Base-by-base conservation (phyloP, 2,329 filamentous ascomycete species). In the Colletotrichum chrysophilum region DNA sequence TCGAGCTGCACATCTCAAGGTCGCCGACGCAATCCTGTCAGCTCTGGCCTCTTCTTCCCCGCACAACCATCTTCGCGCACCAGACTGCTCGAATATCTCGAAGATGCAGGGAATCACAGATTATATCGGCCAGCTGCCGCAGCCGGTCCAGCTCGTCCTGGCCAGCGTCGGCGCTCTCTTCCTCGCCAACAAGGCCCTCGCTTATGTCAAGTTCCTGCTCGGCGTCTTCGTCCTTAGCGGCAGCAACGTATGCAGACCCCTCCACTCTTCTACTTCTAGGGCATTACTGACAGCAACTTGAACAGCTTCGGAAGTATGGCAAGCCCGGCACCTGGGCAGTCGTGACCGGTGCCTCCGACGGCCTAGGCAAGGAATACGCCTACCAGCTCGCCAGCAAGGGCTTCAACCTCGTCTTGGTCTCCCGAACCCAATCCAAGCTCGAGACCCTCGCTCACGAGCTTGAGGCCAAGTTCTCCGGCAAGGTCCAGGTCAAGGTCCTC, bases 301-400 rank as follows among this genome's bases (percentile, higher is more conserved):
- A 30, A 13, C 75, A 98, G 96, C 93, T 99, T 74, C 93, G 93
- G 80, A 95, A 94, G 79, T 98, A 98, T 87, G 97, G 96, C 79
- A 94, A 94, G 80, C 95, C 95, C 81, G 96, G 96, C 77, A 96
- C 94, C 74, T 99, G 96, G 96, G 97, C 95, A 36, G 92, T 99
- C 71, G 91, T 99, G 55, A 99, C 97, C 30, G 97, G 97, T 78
- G 97, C 96, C 67, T 98, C 96, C 13, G 97, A 99, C 85, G 97
- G 97, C 78, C 93, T 99, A 77, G 97, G 97, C 83, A 98, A 98
- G 87, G 97, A 99, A 87, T 99, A 95, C 84, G 95, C 96, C 48
- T 90, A 94, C 36, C 96, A 98, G 84, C 93, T 99, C 73, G 96
- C 97, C 28, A 89, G 92, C 77, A 96, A 97, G 84, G 96, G 96